Evolutionary conservation across 192 early-diverging fungal genomes (phyloP).

Genomic region (Entrophospora sp.): DNA sequence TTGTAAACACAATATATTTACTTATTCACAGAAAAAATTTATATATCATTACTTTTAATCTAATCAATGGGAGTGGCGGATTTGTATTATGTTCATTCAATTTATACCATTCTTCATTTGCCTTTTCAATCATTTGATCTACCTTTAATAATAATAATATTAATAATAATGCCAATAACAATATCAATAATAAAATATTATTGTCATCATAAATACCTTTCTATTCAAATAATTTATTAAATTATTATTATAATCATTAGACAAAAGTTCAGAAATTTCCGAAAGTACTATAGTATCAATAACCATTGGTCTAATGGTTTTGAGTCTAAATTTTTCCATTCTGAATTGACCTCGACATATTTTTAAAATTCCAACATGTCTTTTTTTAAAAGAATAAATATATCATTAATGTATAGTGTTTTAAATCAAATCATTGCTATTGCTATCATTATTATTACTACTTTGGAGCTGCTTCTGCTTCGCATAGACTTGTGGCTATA

Average conservation of each 20-base stretch:
- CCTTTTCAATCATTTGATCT: slow-evolving; percentile 54
- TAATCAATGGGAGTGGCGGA: slow-evolving; percentile 1
- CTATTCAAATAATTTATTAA: too few relatives aligned
- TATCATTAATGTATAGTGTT: not conserved
- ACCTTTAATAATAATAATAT: slow-evolving; percentile 25
- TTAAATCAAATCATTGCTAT: slow-evolving; percentile 19
- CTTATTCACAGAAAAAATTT: not conserved
- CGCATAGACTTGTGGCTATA: slow-evolving; percentile 77
- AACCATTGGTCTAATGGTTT: slow-evolving; percentile 81
- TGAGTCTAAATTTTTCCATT: slow-evolving; percentile 64
- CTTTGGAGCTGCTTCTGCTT: slow-evolving; percentile 74
- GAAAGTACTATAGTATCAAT: slow-evolving; percentile 61
- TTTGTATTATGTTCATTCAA: not conserved
- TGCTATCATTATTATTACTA: slow-evolving; percentile 28
- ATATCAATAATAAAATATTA: too few relatives aligned
- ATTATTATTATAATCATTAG: slow-evolving; percentile 44
- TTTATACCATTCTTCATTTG: slow-evolving; percentile 50
- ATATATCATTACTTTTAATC: not conserved
- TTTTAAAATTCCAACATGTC: slow-evolving; percentile 39
- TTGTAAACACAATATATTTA: too few relatives aligned
- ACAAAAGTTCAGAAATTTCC: slow-evolving; percentile 36
- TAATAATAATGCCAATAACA: not conserved
- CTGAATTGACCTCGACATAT: slow-evolving; percentile 63
- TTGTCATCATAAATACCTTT: too few relatives aligned
- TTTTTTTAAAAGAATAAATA: slow-evolving; percentile 10